Conservation (phyloP, 116 monocot species). For the Phalaenopsis hybrid region DNA sequence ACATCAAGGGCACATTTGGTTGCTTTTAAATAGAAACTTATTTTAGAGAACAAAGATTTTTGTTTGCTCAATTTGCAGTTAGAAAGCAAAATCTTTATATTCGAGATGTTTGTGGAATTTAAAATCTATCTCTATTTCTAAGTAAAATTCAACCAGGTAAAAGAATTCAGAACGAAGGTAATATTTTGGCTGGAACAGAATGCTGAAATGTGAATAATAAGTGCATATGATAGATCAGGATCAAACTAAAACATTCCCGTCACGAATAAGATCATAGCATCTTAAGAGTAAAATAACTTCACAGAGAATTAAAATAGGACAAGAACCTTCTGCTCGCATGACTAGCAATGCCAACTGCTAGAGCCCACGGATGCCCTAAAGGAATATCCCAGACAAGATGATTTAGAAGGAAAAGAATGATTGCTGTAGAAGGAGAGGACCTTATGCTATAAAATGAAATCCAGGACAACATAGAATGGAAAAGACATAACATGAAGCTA, state of each 20-base stretch:
- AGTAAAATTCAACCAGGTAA: background rate
- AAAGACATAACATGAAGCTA: no score
- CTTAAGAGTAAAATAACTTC: background rate
- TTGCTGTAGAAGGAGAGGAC: no score
- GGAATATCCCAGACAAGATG: no score
- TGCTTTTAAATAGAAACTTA: background rate
- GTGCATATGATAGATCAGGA: background rate
- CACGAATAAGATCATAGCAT: background rate
- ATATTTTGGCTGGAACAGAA: background rate
- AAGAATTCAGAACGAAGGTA: background rate
- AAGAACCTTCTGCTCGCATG: background rate
- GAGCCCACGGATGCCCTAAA: background rate
- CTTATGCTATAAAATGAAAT: no score
- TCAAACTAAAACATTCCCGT: background rate
- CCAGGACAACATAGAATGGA: no score
- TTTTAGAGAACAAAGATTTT: background rate
- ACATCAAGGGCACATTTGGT: background rate
- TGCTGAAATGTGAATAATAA: background rate
- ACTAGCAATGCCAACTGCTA: background rate
- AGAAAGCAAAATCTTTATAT: background rate
- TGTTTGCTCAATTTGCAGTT: background rate
- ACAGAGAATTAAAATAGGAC: background rate
- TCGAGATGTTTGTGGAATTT: background rate
- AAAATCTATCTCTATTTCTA: conserved; percentile 1
- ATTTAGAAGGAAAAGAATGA: no score